phyloP scores from a whole-genome alignment of 2,329 filamentous ascomycete species.

The Ophiostoma montium region DNA sequence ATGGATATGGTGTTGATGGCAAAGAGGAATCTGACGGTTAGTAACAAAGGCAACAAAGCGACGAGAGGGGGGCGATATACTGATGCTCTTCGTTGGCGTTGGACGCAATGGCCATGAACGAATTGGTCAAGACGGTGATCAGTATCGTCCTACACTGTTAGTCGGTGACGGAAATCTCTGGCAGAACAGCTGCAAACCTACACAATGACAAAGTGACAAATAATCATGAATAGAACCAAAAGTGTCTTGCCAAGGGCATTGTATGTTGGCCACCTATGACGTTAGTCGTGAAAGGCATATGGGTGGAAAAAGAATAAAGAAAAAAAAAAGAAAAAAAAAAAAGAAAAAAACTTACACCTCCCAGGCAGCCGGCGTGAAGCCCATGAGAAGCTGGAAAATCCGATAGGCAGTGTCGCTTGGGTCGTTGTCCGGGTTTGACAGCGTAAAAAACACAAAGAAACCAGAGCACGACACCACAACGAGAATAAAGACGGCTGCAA shows the following conservation, averaged over 20 bases:
- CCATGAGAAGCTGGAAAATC: slow-evolving; percentile 89
- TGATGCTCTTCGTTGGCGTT: slow-evolving; percentile 88
- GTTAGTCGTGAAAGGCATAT: too few relatives aligned
- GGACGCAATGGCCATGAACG: slow-evolving; percentile 86
- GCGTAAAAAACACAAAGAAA: slow-evolving; percentile 87
- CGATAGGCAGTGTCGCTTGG: slow-evolving; percentile 69
- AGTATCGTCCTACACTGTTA: slow-evolving; percentile 49
- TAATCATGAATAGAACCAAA: slow-evolving; percentile 73
- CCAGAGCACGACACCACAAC: slow-evolving; percentile 83
- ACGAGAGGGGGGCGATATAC: too few relatives aligned
- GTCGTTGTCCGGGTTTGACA: slow-evolving; percentile 59
- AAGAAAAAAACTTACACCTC: slow-evolving; percentile 38
- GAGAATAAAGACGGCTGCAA: slow-evolving; percentile 70
- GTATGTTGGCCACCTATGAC: slow-evolving; percentile 50
- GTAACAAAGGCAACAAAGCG: too few relatives aligned
- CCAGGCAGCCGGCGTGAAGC: slow-evolving; percentile 91
- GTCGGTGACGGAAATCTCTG: too few relatives aligned
- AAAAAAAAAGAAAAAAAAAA: too few relatives aligned
- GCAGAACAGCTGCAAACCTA: too few relatives aligned
- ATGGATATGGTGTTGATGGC: slow-evolving; percentile 95
- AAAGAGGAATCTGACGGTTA: too few relatives aligned
- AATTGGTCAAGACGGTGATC: slow-evolving; percentile 91
- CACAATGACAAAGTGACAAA: slow-evolving; percentile 89
- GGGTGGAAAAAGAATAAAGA: too few relatives aligned
- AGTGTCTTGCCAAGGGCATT: slow-evolving; percentile 65